A percentile compares a stretch with the other conserved stretches of the same genome.
These are phyloP conservation scores for Mycena rebaudengoi DNA, from an alignment of 768 basidiomycete species.

Conservation along the genomic window DNA sequence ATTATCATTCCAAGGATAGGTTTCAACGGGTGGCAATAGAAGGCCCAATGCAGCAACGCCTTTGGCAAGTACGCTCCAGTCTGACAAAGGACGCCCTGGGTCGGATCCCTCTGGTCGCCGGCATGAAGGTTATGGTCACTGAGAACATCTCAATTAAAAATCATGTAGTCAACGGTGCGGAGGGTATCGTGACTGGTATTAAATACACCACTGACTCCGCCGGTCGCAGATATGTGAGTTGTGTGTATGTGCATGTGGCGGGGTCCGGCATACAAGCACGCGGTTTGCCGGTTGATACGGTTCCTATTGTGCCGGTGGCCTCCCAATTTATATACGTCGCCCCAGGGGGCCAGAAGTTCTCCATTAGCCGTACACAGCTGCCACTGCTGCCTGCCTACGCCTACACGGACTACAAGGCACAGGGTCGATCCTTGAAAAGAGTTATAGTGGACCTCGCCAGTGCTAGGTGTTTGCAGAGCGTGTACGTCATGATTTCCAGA, in stretches of 20 bases:
- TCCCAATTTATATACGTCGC: not conserved
- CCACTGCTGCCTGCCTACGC: not conserved
- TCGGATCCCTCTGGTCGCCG: not conserved
- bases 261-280: not conserved
- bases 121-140: not conserved
- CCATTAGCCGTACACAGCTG: not conserved
- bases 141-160: not conserved
- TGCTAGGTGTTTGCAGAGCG: not conserved
- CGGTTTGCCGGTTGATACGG: not conserved
- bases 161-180: not conserved
- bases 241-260: not conserved
- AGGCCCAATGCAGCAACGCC: not conserved
- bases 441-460: not conserved
- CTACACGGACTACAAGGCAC: not conserved
- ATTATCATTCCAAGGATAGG: not conserved
- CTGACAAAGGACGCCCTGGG: not conserved
- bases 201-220: not conserved
- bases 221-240: not conserved
- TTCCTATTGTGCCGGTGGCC: not conserved
- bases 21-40: not conserved
- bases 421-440: not conserved
- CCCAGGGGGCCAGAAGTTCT: not conserved
- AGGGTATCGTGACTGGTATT: not conserved
- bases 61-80: not conserved
- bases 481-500: not conserved